Evolutionary conservation across 768 basidiomycete genomes (phyloP).

Genomic region (Trichaptum fuscoviolaceum): DNA sequence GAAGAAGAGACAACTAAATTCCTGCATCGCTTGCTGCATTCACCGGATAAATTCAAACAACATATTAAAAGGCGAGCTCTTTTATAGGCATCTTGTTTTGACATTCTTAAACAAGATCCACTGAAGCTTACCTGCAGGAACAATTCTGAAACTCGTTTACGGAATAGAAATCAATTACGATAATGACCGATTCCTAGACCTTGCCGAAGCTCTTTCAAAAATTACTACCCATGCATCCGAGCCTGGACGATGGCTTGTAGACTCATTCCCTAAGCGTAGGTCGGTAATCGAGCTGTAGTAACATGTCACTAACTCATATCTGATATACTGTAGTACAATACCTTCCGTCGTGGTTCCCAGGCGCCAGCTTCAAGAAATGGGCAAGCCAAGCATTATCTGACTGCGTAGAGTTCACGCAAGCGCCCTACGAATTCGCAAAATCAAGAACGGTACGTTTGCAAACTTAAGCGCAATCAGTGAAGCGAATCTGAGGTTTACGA

Average conservation of each 20-base stretch:
- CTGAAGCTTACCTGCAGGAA: slow-evolving; percentile 17
- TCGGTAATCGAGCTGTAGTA: background rate
- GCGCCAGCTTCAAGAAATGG: background rate
- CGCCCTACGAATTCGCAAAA: background rate
- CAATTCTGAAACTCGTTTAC: slow-evolving; percentile 20
- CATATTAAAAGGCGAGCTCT: slow-evolving; percentile 6
- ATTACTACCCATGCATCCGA: background rate
- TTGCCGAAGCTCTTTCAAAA: slow-evolving; percentile 12
- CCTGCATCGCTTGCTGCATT: slow-evolving; percentile 7
- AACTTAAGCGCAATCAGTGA: background rate
- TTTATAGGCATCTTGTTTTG: background rate
- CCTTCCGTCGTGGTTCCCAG: background rate
- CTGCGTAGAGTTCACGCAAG: background rate
- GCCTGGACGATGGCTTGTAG: background rate
- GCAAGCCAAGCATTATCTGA: background rate
- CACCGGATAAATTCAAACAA: slow-evolving; percentile 7
- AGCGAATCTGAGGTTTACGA: background rate
- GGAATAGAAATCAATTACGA: slow-evolving; percentile 17
- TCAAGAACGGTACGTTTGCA: background rate
- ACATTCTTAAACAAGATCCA: background rate
- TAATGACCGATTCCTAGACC: slow-evolving; percentile 16
- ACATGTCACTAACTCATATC: background rate
- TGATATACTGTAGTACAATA: background rate
- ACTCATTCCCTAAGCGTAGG: background rate
- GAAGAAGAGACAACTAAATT: slow-evolving; percentile 8